Percentiles rank a stretch among this genome's conserved stretches.
Conservation (phyloP, 495 filamentous ascomycete genomes). For the Xylaria sp. region DNA sequence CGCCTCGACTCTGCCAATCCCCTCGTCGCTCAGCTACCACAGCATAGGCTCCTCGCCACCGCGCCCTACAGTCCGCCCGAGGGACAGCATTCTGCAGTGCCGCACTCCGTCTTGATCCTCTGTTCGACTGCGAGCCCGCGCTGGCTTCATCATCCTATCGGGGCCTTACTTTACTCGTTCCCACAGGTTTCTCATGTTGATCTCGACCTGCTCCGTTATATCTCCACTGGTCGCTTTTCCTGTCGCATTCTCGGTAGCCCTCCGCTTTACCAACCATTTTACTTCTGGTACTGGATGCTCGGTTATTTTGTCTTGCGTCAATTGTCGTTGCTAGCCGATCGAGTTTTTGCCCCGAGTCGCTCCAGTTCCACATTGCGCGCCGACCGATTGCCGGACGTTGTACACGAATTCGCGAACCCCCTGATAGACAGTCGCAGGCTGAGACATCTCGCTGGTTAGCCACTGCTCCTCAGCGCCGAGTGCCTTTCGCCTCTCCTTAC, state of each 20-base stretch:
- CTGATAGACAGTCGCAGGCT: slow-evolving; percentile 25
- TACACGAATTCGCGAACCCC: slow-evolving; percentile 32
- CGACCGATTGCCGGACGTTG: slow-evolving; percentile 35
- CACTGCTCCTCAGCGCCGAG: slow-evolving; percentile 30
- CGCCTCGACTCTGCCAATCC: slow-evolving; percentile 16
- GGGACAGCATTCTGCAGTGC: background rate
- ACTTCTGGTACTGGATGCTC: slow-evolving; percentile 34
- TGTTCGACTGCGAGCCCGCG: background rate
- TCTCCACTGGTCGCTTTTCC: slow-evolving; percentile 9
- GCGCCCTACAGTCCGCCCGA: slow-evolving; percentile 2
- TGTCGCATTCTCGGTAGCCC: slow-evolving; percentile 31
- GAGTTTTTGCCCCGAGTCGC: slow-evolving; percentile 31
- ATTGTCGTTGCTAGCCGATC: slow-evolving; percentile 37
- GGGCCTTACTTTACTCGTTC: slow-evolving; percentile 1
- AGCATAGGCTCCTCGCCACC: slow-evolving; percentile 21
- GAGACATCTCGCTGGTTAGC: slow-evolving; percentile 31
- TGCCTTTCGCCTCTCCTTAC: slow-evolving; percentile 27
- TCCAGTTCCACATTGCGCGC: slow-evolving; percentile 36
- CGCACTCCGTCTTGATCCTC: background rate
- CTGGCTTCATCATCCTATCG: slow-evolving; percentile 4
- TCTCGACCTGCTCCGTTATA: slow-evolving; percentile 11
- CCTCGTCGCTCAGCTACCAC: slow-evolving; percentile 21
- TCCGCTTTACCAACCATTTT: slow-evolving; percentile 29
- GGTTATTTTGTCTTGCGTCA: slow-evolving; percentile 27
- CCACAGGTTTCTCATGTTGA: slow-evolving; percentile 22